Evolutionary conservation across 2,329 filamentous ascomycete genomes (phyloP).

Genomic region (Elsinoe fawcettii): DNA sequence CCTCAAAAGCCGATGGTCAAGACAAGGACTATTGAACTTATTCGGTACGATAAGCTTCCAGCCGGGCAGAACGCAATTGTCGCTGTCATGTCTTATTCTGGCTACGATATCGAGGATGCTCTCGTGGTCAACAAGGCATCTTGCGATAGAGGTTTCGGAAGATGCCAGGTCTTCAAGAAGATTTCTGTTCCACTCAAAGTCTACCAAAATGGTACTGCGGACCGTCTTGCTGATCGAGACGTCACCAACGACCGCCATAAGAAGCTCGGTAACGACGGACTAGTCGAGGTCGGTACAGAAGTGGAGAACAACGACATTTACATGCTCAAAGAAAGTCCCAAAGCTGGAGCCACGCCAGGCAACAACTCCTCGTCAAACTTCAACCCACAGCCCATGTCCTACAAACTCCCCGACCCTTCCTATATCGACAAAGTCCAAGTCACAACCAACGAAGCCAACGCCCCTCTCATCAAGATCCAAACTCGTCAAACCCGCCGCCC

Average conservation of each 20-base stretch:
- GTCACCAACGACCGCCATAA: conserved; percentile 47
- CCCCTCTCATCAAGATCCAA: conserved; percentile 83
- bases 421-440: conserved; percentile 97
- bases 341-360: conserved; percentile 44
- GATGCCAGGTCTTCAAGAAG: conserved; percentile 97
- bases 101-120: conserved; percentile 98
- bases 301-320: conserved; percentile 75
- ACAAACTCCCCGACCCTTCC: conserved; percentile 67
- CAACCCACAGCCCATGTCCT: conserved; percentile 19
- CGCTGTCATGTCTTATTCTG: conserved; percentile 98
- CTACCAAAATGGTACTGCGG: conserved; percentile 71
- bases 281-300: conserved; percentile 77
- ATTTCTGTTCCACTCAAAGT: conserved; percentile 78
- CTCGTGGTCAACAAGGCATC: conserved; percentile 95
- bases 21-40: conserved; percentile 90
- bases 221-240: conserved; percentile 54
- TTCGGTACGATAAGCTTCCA: conserved; percentile 94
- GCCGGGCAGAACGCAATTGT: conserved; percentile 96
- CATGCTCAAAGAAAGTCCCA: conserved; percentile 80
- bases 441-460: conserved; percentile 79
- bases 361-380: conserved; percentile 26
- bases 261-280: conserved; percentile 74
- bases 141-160: conserved; percentile 86
- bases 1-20: conserved; percentile 97
- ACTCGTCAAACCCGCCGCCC: conserved; percentile 92